Evolutionary conservation across 2,329 filamentous ascomycete genomes (phyloP).

Genomic region (Rhynchosporium agropyri): DNA sequence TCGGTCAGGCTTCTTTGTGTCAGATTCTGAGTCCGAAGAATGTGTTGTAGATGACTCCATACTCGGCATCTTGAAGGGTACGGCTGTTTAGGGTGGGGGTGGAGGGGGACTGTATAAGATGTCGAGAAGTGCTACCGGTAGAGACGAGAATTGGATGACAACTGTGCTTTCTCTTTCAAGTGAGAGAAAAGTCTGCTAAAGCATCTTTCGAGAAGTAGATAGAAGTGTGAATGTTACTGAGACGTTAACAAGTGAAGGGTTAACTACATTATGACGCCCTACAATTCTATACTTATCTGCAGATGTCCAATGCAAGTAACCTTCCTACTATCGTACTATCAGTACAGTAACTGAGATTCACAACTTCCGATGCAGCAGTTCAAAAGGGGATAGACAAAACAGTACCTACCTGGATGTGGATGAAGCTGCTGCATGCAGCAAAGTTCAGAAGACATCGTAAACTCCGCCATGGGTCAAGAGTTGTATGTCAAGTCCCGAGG

Average conservation of each 20-base stretch:
- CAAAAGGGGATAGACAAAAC: background rate
- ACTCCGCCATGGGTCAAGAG: conserved; percentile 6
- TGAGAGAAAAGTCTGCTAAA: background rate
- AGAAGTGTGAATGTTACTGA: background rate
- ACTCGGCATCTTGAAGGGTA: background rate
- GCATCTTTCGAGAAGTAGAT: background rate
- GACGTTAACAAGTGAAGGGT: background rate
- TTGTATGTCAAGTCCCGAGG: conserved; percentile 1
- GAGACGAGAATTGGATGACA: background rate
- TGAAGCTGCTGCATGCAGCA: conserved; percentile 5
- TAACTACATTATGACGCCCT: background rate
- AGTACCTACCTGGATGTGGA: background rate
- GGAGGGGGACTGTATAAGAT: background rate
- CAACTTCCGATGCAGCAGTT: background rate
- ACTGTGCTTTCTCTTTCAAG: background rate
- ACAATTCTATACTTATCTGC: conserved; percentile 2
- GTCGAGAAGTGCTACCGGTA: background rate
- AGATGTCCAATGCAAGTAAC: background rate
- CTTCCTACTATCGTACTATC: too few species aligned
- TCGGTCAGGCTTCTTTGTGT: conserved; percentile 14
- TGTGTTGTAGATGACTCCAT: conserved; percentile 1
- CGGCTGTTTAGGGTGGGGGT: background rate
- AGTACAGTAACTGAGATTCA: too few species aligned
- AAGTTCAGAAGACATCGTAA: background rate
- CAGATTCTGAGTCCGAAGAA: conserved; percentile 25